These are phyloP conservation scores for Phytophthora sp. DNA, from an alignment of 352 stramenopile genomes.

Conservation along the genomic window DNA sequence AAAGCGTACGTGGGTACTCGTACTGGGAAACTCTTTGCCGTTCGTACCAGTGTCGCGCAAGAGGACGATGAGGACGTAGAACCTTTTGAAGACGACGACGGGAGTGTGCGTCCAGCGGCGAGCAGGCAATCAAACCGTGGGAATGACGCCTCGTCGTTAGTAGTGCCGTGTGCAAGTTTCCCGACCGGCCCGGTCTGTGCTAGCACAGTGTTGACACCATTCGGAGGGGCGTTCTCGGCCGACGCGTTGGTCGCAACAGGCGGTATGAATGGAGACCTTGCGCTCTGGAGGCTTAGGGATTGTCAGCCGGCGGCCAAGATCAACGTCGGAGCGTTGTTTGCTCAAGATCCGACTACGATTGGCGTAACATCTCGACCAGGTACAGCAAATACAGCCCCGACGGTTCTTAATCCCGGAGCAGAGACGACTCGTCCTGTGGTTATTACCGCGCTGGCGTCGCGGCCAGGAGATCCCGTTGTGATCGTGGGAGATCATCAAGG, in stretches of 20 bases:
- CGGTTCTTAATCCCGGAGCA: not conserved
- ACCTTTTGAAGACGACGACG: slow-evolving; percentile 69
- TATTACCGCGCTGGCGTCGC: slow-evolving; percentile 56
- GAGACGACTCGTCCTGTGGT: slow-evolving; percentile 24
- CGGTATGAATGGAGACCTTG: slow-evolving; percentile 50
- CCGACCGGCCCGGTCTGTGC: slow-evolving; percentile 56
- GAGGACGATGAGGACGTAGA: slow-evolving; percentile 70
- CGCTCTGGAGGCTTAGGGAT: slow-evolving; percentile 59
- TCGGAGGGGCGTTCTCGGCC: slow-evolving; percentile 46
- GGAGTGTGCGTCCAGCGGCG: not conserved
- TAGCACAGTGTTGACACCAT: slow-evolving; percentile 59
- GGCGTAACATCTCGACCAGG: slow-evolving; percentile 21
- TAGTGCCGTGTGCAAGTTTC: slow-evolving; percentile 56
- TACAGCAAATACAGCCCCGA: slow-evolving; percentile 10
- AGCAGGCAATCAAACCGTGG: slow-evolving; percentile 2
- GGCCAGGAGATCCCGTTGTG: slow-evolving; percentile 60
- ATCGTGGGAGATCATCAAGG: slow-evolving; percentile 66
- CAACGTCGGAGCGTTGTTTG: slow-evolving; percentile 51
- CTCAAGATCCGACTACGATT: slow-evolving; percentile 24
- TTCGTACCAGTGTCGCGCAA: slow-evolving; percentile 55
- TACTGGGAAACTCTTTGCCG: slow-evolving; percentile 64
- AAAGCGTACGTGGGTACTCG: slow-evolving; percentile 68
- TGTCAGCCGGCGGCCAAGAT: slow-evolving; percentile 50
- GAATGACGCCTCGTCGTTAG: slow-evolving; percentile 33
- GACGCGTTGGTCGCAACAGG: slow-evolving; percentile 63